Percentiles rank a stretch among this genome's conserved stretches.
These are phyloP conservation scores for Aspergillus calidoustus DNA, from an alignment of 2,329 filamentous ascomycete species.

Conservation along the genomic window DNA sequence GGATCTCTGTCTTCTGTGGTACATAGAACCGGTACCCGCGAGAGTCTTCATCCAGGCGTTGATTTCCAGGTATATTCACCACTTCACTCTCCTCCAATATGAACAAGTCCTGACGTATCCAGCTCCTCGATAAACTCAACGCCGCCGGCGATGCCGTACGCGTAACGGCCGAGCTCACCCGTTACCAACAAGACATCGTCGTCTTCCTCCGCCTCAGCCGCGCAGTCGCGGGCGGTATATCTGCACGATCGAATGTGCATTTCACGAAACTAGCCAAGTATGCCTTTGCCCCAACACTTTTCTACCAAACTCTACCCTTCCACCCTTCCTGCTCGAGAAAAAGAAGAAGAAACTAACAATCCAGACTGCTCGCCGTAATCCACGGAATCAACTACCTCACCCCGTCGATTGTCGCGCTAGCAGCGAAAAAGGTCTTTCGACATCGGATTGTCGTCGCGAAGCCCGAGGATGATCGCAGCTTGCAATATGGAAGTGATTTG, in stretches of 20 bases:
- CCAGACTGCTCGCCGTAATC: slow-evolving; percentile 69
- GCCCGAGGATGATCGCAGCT: slow-evolving; percentile 76
- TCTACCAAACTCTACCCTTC: too few relatives aligned
- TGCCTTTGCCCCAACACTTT: slow-evolving; percentile 8
- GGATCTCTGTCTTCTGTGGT: slow-evolving; percentile 44
- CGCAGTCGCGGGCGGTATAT: slow-evolving; percentile 77
- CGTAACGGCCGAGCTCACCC: slow-evolving; percentile 75
- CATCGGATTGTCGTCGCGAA: slow-evolving; percentile 77
- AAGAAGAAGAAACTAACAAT: too few relatives aligned
- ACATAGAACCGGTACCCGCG: slow-evolving; percentile 29
- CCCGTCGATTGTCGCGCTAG: slow-evolving; percentile 80
- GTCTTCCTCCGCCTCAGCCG: slow-evolving; percentile 87
- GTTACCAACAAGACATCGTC: slow-evolving; percentile 86
- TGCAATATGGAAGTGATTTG: slow-evolving; percentile 88
- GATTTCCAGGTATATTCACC: slow-evolving; percentile 27
- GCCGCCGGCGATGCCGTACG: slow-evolving; percentile 62
- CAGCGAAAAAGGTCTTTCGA: slow-evolving; percentile 82
- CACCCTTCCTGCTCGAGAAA: too few relatives aligned
- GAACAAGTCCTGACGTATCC: too few relatives aligned
- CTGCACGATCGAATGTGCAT: slow-evolving; percentile 77
- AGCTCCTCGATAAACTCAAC: slow-evolving; percentile 62
- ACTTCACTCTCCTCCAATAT: too few relatives aligned
- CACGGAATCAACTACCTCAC: slow-evolving; percentile 82
- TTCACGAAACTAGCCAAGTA: slow-evolving; percentile 70
- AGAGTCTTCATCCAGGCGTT: slow-evolving; percentile 26